A percentile compares a stretch with the other conserved stretches of the same genome.
Conservation (phyloP, 208 protist genomes). For the Acanthamoeba sp. region DNA sequence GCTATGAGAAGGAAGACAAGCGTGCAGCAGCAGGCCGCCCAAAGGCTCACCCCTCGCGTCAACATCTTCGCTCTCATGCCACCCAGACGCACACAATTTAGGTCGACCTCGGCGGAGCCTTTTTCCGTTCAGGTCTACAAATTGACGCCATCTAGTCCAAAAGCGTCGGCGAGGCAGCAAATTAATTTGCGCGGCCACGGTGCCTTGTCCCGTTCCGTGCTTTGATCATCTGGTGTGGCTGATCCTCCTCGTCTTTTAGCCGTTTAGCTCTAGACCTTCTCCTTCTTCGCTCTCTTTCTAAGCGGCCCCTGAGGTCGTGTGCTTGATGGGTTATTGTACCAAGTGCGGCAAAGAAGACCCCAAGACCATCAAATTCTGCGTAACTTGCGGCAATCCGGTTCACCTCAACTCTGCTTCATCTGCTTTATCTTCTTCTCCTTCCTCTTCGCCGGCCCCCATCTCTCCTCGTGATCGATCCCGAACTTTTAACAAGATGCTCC, state of each 20-base stretch:
- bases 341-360: constrained; percentile 34
- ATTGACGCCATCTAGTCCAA: too few relatives aligned
- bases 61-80: neutral
- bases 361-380: constrained; percentile 23
- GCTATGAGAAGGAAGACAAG: neutral
- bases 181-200: too few relatives aligned
- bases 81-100: too few relatives aligned
- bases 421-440: neutral
- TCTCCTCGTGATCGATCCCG: constrained; percentile 29
- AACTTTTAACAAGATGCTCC: constrained; percentile 30
- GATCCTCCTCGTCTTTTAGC: too few relatives aligned
- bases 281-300: neutral
- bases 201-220: too few relatives aligned
- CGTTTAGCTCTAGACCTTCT: too few relatives aligned
- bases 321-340: constrained; percentile 43
- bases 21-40: neutral
- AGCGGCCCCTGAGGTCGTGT: neutral
- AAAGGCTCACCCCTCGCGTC: neutral
- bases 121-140: too few relatives aligned
- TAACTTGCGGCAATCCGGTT: constrained; percentile 9
- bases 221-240: neutral
- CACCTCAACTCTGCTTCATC: neutral
- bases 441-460: neutral
- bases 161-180: too few relatives aligned
- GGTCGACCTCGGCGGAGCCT: too few relatives aligned